A percentile compares a stretch with the other conserved stretches of the same genome.
phyloP scores from a whole-genome alignment of 768 basidiomycete genomes.

The Galerina sulciceps region DNA sequence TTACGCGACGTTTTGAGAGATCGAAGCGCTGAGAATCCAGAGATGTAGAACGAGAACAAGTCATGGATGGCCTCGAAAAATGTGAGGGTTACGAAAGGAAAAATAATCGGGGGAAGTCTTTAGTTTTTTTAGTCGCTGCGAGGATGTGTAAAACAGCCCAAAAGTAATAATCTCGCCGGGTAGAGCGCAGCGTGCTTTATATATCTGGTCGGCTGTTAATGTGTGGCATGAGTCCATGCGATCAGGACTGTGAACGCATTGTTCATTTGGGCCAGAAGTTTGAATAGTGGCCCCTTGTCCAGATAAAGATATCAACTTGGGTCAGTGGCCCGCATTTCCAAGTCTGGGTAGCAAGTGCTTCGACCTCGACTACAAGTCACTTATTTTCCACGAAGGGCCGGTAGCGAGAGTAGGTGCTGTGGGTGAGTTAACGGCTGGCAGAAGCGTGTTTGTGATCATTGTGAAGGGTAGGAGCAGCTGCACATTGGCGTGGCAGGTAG shows the following conservation, averaged over 20 bases:
- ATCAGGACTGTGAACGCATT: not conserved
- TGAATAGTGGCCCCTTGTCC: too few species aligned
- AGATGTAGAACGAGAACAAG: slow-evolving; percentile 6
- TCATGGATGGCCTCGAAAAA: slow-evolving; percentile 4
- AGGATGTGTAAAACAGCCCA: not conserved
- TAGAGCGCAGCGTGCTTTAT: not conserved
- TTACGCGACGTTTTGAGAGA: slow-evolving; percentile 25
- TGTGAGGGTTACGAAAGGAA: slow-evolving; percentile 2
- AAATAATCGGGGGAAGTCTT: not conserved
- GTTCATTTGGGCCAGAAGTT: not conserved
- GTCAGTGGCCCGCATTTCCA: not conserved
- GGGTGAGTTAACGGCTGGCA: slow-evolving; percentile 4
- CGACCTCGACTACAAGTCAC: not conserved
- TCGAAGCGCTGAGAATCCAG: slow-evolving; percentile 37
- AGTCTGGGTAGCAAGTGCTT: not conserved
- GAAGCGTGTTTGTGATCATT: slow-evolving; percentile 19
- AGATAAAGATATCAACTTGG: not conserved
- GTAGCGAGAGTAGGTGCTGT: not conserved
- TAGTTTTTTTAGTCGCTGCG: not conserved
- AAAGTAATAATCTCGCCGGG: not conserved
- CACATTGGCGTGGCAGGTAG: slow-evolving; percentile 13
- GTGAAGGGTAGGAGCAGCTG: slow-evolving; percentile 3
- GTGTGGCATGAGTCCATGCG: not conserved
- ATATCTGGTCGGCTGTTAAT: not conserved
- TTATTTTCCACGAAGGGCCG: not conserved